Conservation (phyloP, 768 basidiomycete genomes). For the Rubroboletus pulcherrimus region DNA sequence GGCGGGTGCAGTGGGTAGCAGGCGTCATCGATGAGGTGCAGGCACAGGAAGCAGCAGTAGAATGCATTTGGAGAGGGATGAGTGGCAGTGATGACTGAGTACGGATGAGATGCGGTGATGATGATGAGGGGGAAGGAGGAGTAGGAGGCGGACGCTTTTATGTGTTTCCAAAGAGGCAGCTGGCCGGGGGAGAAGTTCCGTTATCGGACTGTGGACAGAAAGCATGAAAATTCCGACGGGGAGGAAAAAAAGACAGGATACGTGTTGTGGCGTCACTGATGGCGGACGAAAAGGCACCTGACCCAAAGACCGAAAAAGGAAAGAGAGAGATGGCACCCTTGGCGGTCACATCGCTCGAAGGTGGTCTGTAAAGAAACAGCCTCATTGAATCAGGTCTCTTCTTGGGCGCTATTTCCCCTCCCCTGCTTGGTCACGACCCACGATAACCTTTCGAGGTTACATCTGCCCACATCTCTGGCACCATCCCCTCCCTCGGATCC, state of each 20-base stretch:
- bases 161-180: slow-evolving; percentile 23
- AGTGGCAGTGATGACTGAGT: not conserved
- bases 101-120: slow-evolving; percentile 1
- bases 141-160: slow-evolving; percentile 23
- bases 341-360: slow-evolving; percentile 33
- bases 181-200: slow-evolving; percentile 32
- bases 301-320: slow-evolving; percentile 22
- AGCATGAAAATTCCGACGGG: slow-evolving; percentile 32
- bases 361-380: slow-evolving; percentile 15
- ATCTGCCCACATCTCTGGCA: slow-evolving; percentile 24
- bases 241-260: slow-evolving; percentile 23
- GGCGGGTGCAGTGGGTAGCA: slow-evolving; percentile 3
- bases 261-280: slow-evolving; percentile 38
- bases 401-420: slow-evolving; percentile 23
- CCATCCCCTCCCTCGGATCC: slow-evolving; percentile 8
- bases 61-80: slow-evolving; percentile 16
- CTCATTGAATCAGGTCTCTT: slow-evolving; percentile 16
- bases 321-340: slow-evolving; percentile 19
- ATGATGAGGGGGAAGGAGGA: not conserved
- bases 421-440: slow-evolving; percentile 19
- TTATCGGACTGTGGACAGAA: slow-evolving; percentile 35
- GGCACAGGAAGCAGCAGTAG: slow-evolving; percentile 12
- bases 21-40: slow-evolving; percentile 9
- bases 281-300: slow-evolving; percentile 32
- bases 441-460: slow-evolving; percentile 35